These are phyloP conservation scores for Petunia hybrid DNA, from an alignment of 305 asterid species.

Conservation along the genomic window DNA sequence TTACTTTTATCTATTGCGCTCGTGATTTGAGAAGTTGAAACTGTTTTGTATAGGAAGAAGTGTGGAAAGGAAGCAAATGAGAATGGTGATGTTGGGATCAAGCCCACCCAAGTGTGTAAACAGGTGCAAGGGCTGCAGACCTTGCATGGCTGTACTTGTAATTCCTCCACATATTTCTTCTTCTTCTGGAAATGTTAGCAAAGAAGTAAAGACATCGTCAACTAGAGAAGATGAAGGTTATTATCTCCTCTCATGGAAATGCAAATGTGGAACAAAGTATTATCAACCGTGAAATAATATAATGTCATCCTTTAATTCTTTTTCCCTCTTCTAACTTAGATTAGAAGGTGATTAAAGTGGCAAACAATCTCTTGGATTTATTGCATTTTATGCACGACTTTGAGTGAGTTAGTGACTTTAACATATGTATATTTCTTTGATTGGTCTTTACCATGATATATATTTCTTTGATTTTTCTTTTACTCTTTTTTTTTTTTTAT, in stretches of 20 bases:
- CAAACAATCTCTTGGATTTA: neutral
- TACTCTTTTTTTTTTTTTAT: neutral
- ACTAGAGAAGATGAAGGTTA: slow-evolving; percentile 30
- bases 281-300: neutral
- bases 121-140: slow-evolving; percentile 33
- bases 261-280: slow-evolving; percentile 23
- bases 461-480: neutral
- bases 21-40: neutral
- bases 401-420: neutral
- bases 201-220: neutral
- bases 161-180: slow-evolving; percentile 27
- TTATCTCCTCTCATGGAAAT: slow-evolving; percentile 29
- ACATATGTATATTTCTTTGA: neutral
- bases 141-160: slow-evolving; percentile 27
- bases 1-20: neutral
- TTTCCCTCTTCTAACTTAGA: neutral
- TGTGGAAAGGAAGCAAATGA: slow-evolving; percentile 31
- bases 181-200: neutral
- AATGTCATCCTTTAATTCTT: neutral
- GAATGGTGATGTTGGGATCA: slow-evolving; percentile 35
- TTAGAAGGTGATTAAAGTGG: neutral
- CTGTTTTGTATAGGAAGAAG: slow-evolving; percentile 28
- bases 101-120: slow-evolving; percentile 36
- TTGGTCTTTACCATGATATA: neutral
- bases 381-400: neutral